These are phyloP conservation scores for Gonapodya sp. DNA, from an alignment of 192 early-diverging fungal species.

Conservation along the genomic window DNA sequence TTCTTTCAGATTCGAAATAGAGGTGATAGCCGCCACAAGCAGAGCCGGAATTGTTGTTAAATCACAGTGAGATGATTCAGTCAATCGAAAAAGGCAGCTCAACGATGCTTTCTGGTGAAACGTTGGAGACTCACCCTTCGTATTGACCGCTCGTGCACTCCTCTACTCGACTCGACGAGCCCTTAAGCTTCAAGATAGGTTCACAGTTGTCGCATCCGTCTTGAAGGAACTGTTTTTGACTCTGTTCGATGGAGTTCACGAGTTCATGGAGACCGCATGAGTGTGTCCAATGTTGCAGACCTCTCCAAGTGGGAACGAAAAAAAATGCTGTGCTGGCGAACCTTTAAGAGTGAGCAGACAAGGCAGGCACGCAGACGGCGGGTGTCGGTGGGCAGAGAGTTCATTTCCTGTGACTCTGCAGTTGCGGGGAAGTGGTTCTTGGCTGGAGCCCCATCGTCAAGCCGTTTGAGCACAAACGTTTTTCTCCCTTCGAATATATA, in stretches of 20 bases:
- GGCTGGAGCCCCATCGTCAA: no score
- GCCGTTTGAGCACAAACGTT: no score
- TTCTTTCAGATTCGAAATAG: no score
- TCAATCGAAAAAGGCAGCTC: neutral
- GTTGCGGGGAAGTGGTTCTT: no score
- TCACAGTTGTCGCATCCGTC: conserved; percentile 79
- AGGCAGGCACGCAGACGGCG: conserved; percentile 70
- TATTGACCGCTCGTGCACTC: conserved; percentile 73
- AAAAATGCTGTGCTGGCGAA: conserved; percentile 14
- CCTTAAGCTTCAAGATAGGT: conserved; percentile 56
- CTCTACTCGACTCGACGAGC: conserved; percentile 45
- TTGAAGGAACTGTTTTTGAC: conserved; percentile 56
- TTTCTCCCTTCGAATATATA: no score
- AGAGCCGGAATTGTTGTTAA: neutral
- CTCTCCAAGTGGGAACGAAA: neutral
- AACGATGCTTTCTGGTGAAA: no score
- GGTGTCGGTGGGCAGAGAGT: conserved; percentile 43
- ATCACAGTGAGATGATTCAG: neutral
- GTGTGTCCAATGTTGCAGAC: neutral
- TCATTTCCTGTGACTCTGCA: neutral
- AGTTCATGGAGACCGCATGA: neutral
- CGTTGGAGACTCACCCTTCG: conserved; percentile 43
- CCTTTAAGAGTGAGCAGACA: conserved; percentile 70
- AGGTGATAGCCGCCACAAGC: no score
- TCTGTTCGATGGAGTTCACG: conserved; percentile 24